These are phyloP conservation scores for Phialophora verrucosa DNA, from an alignment of 2,329 filamentous ascomycete genomes.

Conservation along the genomic window DNA sequence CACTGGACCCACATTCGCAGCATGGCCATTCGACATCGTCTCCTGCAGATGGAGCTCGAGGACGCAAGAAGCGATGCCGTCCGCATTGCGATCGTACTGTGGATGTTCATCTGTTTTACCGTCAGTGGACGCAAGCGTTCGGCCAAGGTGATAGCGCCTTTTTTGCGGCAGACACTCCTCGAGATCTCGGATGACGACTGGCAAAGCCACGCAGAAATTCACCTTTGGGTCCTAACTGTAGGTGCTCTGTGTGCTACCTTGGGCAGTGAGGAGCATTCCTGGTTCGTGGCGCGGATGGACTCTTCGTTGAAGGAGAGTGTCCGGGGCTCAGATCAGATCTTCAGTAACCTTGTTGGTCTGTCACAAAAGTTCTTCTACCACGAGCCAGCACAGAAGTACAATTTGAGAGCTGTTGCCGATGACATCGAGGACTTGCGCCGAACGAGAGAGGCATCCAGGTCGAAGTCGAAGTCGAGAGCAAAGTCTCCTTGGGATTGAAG, in stretches of 20 bases:
- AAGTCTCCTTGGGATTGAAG: background rate
- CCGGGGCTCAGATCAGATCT: constrained; percentile 11
- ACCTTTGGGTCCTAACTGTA: constrained; percentile 20
- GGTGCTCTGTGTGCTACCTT: constrained; percentile 18
- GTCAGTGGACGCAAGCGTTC: constrained; percentile 24
- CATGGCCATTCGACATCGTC: constrained; percentile 28
- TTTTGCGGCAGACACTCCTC: constrained; percentile 14
- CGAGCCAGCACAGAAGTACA: constrained; percentile 17
- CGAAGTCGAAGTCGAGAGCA: background rate
- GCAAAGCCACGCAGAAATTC: constrained; percentile 25
- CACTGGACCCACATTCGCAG: constrained; percentile 32
- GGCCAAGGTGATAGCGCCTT: constrained; percentile 22
- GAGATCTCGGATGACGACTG: constrained; percentile 16
- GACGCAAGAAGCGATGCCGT: constrained; percentile 25
- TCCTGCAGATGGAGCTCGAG: constrained; percentile 22
- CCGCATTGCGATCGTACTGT: constrained; percentile 24
- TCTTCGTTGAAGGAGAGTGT: background rate
- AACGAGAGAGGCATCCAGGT: constrained; percentile 1
- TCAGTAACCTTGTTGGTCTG: background rate
- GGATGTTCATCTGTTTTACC: constrained; percentile 29
- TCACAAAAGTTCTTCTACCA: constrained; percentile 27
- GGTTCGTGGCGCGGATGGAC: constrained; percentile 16
- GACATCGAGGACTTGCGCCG: constrained; percentile 5
- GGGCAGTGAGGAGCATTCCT: constrained; percentile 11
- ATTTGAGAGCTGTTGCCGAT: constrained; percentile 15